These are phyloP conservation scores for Aspergillus sp. DNA, from an alignment of 2,329 filamentous ascomycete genomes.

Conservation along the genomic window DNA sequence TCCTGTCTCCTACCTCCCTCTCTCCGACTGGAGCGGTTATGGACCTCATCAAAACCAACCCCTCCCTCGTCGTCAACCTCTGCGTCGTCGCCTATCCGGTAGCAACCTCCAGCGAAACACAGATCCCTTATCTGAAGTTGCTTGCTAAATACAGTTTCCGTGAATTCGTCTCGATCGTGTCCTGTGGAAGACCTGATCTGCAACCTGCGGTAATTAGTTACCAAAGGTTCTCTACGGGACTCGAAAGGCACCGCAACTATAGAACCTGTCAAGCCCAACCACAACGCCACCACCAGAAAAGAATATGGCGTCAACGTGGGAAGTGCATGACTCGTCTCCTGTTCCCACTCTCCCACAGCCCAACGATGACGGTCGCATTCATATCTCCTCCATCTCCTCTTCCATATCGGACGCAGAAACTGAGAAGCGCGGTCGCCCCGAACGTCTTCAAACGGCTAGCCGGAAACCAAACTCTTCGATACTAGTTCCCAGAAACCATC, in stretches of 20 bases:
- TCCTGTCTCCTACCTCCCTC: constrained; percentile 2
- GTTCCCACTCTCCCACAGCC: constrained; percentile 41
- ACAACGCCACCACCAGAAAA: constrained; percentile 11
- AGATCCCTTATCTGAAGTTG: constrained; percentile 36
- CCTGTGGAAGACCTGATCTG: background rate
- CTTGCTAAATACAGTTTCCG: constrained; percentile 37
- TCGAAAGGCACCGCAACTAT: constrained; percentile 13
- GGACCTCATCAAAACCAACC: constrained; percentile 13
- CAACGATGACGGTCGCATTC: constrained; percentile 37
- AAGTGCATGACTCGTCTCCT: constrained; percentile 37
- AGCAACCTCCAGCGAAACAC: constrained; percentile 39
- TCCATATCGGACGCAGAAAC: constrained; percentile 49
- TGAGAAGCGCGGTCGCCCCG: constrained; percentile 44
- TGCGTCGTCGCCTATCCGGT: constrained; percentile 22
- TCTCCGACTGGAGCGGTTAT: constrained; percentile 4
- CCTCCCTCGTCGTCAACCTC: constrained; percentile 13
- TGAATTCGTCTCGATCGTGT: constrained; percentile 3
- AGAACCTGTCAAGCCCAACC: constrained; percentile 10
- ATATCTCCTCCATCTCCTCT: constrained; percentile 42
- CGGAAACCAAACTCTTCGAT: constrained; percentile 80
- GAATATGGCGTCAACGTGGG: constrained; percentile 36
- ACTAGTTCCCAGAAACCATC: constrained; percentile 75
- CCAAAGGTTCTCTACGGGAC: constrained; percentile 10
- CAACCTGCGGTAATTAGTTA: constrained; percentile 7
- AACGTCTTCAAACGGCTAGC: constrained; percentile 67